Evolutionary conservation across 2,329 filamentous ascomycete genomes (phyloP).

Genomic region (Aspergillus uvarum): DNA sequence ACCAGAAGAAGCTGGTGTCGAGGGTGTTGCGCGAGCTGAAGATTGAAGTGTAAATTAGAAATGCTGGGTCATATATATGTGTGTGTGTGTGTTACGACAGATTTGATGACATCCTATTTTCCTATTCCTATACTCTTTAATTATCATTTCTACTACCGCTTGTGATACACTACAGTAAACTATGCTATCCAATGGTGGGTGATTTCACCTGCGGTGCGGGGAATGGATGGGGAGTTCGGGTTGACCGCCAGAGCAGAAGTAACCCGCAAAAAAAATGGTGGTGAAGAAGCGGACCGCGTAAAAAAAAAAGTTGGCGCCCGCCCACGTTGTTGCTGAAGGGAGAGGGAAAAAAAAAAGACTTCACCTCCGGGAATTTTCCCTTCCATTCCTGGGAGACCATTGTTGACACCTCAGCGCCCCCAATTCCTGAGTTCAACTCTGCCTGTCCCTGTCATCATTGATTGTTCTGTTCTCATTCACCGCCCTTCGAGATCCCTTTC

Average conservation of each 20-base stretch:
- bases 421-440: neutral
- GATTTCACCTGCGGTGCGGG: neutral
- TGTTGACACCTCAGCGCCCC: neutral
- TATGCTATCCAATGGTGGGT: no score
- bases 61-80: neutral
- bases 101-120: neutral
- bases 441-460: neutral
- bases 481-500: neutral
- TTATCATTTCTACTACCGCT: no score
- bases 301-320: neutral
- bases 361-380: neutral
- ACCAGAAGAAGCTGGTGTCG: slow-evolving; percentile 49
- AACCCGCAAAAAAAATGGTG: neutral
- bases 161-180: neutral
- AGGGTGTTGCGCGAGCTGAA: slow-evolving; percentile 45
- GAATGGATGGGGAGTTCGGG: neutral
- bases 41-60: slow-evolving; percentile 19
- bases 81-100: neutral
- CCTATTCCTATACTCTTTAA: no score
- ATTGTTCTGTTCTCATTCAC: neutral
- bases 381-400: neutral
- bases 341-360: neutral
- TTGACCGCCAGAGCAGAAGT: neutral
- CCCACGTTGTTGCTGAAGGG: neutral
- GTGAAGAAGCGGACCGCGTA: neutral